A percentile compares a stretch with the other conserved stretches of the same genome.
phyloP scores from a whole-genome alignment of 768 basidiomycete genomes.

The Phanerodontia chrysosporium region DNA sequence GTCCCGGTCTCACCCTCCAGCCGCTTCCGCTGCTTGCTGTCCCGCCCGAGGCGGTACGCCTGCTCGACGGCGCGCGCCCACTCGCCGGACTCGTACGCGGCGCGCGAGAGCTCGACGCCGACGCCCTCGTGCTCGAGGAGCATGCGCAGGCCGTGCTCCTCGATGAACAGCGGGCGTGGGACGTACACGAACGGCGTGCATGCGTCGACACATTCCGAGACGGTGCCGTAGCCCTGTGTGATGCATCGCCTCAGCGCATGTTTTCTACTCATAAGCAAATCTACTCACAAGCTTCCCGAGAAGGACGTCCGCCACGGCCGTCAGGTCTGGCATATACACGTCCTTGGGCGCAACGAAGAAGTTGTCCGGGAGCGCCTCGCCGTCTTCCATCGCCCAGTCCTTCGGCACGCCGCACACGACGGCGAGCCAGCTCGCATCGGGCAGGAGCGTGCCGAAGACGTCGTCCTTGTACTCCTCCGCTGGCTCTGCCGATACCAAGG shows the following conservation, averaged over 20 bases:
- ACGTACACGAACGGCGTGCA: constrained; percentile 79
- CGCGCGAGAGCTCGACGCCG: constrained; percentile 62
- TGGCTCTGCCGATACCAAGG: constrained; percentile 8
- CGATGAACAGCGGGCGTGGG: constrained; percentile 74
- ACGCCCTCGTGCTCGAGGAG: constrained; percentile 61
- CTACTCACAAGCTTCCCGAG: constrained; percentile 71
- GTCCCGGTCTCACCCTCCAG: constrained; percentile 37
- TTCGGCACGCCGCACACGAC: constrained; percentile 73
- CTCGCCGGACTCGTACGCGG: constrained; percentile 63
- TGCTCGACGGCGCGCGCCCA: constrained; percentile 59
- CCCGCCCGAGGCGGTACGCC: constrained; percentile 51
- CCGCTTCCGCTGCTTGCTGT: constrained; percentile 45
- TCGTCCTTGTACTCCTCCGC: constrained; percentile 18
- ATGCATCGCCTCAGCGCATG: constrained; percentile 1
- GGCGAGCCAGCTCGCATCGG: constrained; percentile 71
- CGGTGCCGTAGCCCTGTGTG: constrained; percentile 74
- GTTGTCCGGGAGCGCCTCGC: constrained; percentile 49
- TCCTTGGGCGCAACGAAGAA: constrained; percentile 76
- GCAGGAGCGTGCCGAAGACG: constrained; percentile 45
- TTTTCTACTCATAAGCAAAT: neutral
- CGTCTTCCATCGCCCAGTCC: constrained; percentile 26
- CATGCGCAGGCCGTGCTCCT: constrained; percentile 71
- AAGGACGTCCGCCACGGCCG: constrained; percentile 67
- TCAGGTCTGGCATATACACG: constrained; percentile 82
- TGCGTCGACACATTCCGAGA: constrained; percentile 73